These are phyloP conservation scores for Chlorella sp. DNA, from an alignment of 139 green algal species.

Conservation along the genomic window DNA sequence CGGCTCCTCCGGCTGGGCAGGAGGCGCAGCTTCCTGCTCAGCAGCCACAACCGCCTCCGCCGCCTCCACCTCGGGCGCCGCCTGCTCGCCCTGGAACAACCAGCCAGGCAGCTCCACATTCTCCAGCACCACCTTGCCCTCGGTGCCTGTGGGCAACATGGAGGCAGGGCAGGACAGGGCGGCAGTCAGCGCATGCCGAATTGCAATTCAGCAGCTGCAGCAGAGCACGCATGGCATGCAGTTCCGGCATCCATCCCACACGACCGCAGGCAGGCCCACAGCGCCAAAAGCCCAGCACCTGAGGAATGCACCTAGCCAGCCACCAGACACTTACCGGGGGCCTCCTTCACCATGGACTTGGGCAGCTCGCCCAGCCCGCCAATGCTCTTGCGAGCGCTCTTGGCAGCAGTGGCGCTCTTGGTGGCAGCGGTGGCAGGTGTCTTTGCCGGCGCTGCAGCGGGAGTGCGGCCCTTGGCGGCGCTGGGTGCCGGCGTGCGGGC, in stretches of 20 bases:
- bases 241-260: not conserved
- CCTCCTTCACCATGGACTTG: conserved; percentile 31
- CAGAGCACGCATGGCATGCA: not conserved
- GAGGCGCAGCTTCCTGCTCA: not conserved
- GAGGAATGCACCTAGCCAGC: too few relatives aligned
- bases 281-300: too few relatives aligned
- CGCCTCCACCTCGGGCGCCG: not conserved
- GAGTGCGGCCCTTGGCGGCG: conserved; percentile 5
- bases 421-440: not conserved
- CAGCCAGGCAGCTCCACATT: conserved; percentile 46
- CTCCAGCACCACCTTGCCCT: conserved; percentile 30
- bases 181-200: not conserved
- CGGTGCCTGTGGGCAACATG: not conserved
- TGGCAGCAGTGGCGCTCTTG: not conserved
- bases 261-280: too few relatives aligned
- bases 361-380: not conserved
- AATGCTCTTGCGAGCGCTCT: not conserved
- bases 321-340: conserved; percentile 12
- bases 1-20: too few relatives aligned
- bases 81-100: conserved; percentile 37
- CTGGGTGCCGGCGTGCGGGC: not conserved
- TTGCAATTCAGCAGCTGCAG: not conserved
- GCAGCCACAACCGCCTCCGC: not conserved
- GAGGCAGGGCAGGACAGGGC: not conserved
- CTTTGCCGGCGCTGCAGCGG: not conserved